Evolutionary conservation across 371 early-diverging fungal species (phyloP), one percentile per base, ranked within the genome.

Genomic region (Amoeboaphelidium protococcarum): DNA sequence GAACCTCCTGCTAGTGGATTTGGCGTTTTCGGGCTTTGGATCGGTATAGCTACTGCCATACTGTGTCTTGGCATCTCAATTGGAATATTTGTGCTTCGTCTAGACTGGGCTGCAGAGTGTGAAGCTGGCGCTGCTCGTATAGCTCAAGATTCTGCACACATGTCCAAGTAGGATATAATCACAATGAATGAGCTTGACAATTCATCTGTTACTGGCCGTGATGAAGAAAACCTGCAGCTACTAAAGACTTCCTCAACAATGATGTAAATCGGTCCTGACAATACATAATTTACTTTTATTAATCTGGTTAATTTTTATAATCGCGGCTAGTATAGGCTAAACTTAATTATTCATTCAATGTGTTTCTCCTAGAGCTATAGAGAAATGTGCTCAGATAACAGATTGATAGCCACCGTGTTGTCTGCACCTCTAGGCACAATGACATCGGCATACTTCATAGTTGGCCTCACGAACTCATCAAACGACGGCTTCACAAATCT

Each of bases 401-500:
- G 65, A 54, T 82, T 83, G 52, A 90, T 84, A 2, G 91, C 91
- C 40, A 80, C 69, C 13, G 66, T 59, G 62, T 89, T 89, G 50
- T 84, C 86, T 26, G 80, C 59, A 12, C 87, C 87, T 50, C 86
- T 72, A 12, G 90, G 90, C 52, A 86, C 78, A 47, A 85, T 82
- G 40, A 86, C 74, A 60, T 91, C 92, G 19, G 89, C 87, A 50
- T 75, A 72, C 50, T 72, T 75, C 66, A 82, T 79, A 10, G 86
- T 86, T 6, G 85, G 88, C 41, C 73, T 70, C 45, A 91, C 78
- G 54, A 75, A 74, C 26, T 76, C 78, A 50, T 89, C 89, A 56
- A 72, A 87, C 1, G 84, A 68, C 0, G 89, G 87, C 59, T 91
- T 91, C 44, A 91, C 92, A 49, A 82, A 91, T 49, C 74, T 65